Evolutionary conservation across 2,329 filamentous ascomycete genomes (phyloP).

Genomic region (Fusarium foetens): DNA sequence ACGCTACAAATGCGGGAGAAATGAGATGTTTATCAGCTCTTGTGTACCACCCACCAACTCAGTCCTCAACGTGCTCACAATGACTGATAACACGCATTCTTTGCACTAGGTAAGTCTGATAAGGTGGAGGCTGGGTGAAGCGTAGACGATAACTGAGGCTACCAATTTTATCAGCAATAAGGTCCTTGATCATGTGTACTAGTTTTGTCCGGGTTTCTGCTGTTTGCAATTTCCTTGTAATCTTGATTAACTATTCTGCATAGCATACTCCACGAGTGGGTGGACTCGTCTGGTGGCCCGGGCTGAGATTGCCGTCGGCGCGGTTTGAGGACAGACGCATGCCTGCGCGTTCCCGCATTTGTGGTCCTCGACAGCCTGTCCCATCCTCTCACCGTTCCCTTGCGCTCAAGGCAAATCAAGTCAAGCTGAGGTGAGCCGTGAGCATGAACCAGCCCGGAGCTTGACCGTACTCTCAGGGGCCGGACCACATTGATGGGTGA

Average conservation of each 20-base stretch:
- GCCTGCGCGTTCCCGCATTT: constrained; percentile 34
- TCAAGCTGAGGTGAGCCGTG: constrained; percentile 24
- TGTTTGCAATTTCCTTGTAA: constrained; percentile 34
- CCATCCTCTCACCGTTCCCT: constrained; percentile 43
- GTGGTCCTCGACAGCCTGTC: constrained; percentile 37
- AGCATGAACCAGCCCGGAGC: constrained; percentile 16
- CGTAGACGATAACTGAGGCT: constrained; percentile 21
- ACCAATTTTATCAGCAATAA: constrained; percentile 37
- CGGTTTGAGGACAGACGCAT: constrained; percentile 41
- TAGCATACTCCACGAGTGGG: constrained; percentile 25
- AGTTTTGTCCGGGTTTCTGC: constrained; percentile 19
- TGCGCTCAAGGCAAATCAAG: constrained; percentile 22
- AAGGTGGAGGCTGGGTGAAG: constrained; percentile 34
- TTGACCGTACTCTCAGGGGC: constrained; percentile 20
- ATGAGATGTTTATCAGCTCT: neutral
- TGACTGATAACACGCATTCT: constrained; percentile 1
- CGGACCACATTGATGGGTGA: constrained; percentile 11
- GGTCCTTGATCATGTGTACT: constrained; percentile 26
- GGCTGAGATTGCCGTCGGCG: constrained; percentile 46
- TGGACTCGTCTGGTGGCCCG: constrained; percentile 29
- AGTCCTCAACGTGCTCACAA: neutral
- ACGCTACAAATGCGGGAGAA: constrained; percentile 28
- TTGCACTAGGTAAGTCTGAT: constrained; percentile 36
- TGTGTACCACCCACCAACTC: neutral
- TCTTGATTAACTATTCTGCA: constrained; percentile 28